phyloP scores from a whole-genome alignment of 1,284 basidiomycete genomes.

The Earliella scabrosa region DNA sequence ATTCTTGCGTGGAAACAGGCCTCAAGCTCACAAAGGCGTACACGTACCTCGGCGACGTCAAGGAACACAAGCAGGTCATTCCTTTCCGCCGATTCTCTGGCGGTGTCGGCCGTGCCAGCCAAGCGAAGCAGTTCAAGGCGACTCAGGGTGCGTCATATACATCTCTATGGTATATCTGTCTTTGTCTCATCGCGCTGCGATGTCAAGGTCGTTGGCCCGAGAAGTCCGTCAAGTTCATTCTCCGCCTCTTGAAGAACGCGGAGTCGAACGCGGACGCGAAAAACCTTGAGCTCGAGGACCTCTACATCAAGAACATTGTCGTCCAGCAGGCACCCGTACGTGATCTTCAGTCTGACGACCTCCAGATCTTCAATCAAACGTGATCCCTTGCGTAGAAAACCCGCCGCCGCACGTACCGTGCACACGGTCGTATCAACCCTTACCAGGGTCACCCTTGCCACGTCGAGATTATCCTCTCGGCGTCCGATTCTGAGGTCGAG shows the following conservation, averaged over 20 bases:
- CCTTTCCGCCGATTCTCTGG: slow-evolving; percentile 98
- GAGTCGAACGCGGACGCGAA: slow-evolving; percentile 99
- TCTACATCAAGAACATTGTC: slow-evolving; percentile 95
- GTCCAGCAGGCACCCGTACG: slow-evolving; percentile 97
- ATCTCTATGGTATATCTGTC: too few species aligned
- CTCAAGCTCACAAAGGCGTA: slow-evolving; percentile 97
- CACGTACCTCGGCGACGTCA: slow-evolving; percentile 92
- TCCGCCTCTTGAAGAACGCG: slow-evolving; percentile 96
- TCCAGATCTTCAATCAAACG: neutral
- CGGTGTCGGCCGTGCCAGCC: slow-evolving; percentile 95
- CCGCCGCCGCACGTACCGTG: slow-evolving; percentile 99
- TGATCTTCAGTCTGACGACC: slow-evolving; percentile 23
- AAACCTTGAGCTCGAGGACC: slow-evolving; percentile 91
- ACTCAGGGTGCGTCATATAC: slow-evolving; percentile 79
- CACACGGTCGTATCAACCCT: slow-evolving; percentile 93
- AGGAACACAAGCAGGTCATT: slow-evolving; percentile 96
- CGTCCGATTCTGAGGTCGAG: slow-evolving; percentile 83
- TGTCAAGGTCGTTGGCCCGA: slow-evolving; percentile 98
- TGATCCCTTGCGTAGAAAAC: slow-evolving; percentile 75
- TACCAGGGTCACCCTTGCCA: slow-evolving; percentile 94
- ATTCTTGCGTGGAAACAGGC: slow-evolving; percentile 53
- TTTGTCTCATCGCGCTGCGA: too few species aligned
- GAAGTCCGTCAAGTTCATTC: slow-evolving; percentile 97
- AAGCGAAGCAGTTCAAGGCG: slow-evolving; percentile 97
- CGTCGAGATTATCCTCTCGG: slow-evolving; percentile 91